Evolutionary conservation across 2,329 filamentous ascomycete genomes (phyloP).

Genomic region (Xylaria sp.): DNA sequence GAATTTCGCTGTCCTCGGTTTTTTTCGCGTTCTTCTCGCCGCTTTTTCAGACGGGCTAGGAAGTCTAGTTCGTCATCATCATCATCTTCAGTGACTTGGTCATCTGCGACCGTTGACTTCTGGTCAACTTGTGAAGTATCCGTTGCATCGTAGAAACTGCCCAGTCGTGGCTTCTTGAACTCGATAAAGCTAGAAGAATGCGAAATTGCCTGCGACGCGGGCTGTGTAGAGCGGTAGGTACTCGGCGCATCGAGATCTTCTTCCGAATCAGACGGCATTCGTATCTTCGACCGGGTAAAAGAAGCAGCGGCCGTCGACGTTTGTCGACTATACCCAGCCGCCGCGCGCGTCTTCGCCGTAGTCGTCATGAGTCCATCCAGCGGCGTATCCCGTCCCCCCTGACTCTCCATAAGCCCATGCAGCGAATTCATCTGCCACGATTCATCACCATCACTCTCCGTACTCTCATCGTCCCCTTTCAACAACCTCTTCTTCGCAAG

Average conservation of each 20-base stretch:
- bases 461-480: conserved; percentile 28
- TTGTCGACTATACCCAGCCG: conserved; percentile 24
- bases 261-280: not conserved
- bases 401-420: conserved; percentile 41
- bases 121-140: not conserved
- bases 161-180: not conserved
- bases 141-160: not conserved
- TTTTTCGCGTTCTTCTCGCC: conserved; percentile 24
- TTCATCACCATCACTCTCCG: conserved; percentile 22
- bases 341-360: conserved; percentile 23
- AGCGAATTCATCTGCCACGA: conserved; percentile 34
- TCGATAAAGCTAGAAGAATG: not conserved
- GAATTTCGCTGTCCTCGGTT: conserved; percentile 21
- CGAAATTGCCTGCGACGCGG: not conserved
- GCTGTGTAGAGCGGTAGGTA: not conserved
- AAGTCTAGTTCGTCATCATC: conserved; percentile 19
- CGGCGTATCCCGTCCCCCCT: conserved; percentile 28
- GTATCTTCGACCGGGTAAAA: not conserved
- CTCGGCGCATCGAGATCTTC: not conserved
- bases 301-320: not conserved
- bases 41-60: conserved; percentile 23
- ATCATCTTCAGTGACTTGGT: conserved; percentile 15
- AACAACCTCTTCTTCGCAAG: conserved; percentile 22
- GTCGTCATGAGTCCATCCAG: conserved; percentile 22
- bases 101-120: conserved; percentile 9